Evolutionary conservation across 73 alveolate species (phyloP).

Genomic region (Paramecium caudatum): DNA sequence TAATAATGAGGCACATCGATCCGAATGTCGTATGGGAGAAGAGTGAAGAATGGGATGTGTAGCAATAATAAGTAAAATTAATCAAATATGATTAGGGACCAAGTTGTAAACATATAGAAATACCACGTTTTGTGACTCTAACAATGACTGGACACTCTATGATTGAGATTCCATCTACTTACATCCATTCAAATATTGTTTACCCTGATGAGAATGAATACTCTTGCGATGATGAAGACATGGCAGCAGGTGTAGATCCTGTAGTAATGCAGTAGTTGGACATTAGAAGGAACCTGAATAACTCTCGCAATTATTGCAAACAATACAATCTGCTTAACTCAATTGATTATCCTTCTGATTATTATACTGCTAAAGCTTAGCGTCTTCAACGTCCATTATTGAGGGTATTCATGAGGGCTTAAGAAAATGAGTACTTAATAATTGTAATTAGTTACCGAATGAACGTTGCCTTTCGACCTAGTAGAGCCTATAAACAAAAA

Average conservation of each 20-base stretch:
- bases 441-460: slow-evolving; percentile 33
- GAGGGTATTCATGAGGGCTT: slow-evolving; percentile 64
- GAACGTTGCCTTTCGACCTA: slow-evolving; percentile 48
- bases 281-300: slow-evolving; percentile 2
- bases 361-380: slow-evolving; percentile 15
- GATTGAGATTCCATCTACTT: slow-evolving; percentile 5
- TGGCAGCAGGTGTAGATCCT: not conserved
- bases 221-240: slow-evolving; percentile 61
- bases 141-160: not conserved
- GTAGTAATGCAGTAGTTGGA: slow-evolving; percentile 46
- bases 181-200: slow-evolving; percentile 52
- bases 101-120: slow-evolving; percentile 16
- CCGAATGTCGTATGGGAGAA: slow-evolving; percentile 34
- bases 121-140: not conserved
- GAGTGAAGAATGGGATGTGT: not conserved
- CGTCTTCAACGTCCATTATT: slow-evolving; percentile 35
- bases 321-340: slow-evolving; percentile 20
- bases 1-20: slow-evolving; percentile 40
- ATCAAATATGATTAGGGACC: not conserved
- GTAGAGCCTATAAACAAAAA: slow-evolving; percentile 37
- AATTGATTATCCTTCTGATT: not conserved
- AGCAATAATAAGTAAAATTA: not conserved
- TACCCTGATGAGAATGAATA: slow-evolving; percentile 69
- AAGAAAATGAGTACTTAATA: slow-evolving; percentile 49
- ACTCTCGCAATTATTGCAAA: slow-evolving; percentile 5